Evolutionary conservation across 1,284 basidiomycete genomes (phyloP).

Genomic region (Trichosporon inkin): DNA sequence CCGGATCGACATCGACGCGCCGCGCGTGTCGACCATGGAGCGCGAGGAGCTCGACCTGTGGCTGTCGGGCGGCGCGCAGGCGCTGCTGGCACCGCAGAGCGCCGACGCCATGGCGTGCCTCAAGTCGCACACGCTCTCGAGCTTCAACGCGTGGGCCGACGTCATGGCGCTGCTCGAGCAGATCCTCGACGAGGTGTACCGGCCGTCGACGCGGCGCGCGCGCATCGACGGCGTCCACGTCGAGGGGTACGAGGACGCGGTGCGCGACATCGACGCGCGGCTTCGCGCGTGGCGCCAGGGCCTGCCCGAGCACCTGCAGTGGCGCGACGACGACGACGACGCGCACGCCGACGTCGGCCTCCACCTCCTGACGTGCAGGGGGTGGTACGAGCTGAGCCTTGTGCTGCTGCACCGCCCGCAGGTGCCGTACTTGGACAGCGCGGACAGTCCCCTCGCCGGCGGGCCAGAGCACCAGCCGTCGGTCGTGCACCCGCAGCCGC

Average conservation of each 20-base stretch:
- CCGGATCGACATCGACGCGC: constrained; percentile 19
- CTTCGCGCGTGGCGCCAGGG: constrained; percentile 17
- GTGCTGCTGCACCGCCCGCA: constrained; percentile 23
- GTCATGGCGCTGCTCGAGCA: constrained; percentile 21
- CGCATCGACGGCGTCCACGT: constrained; percentile 21
- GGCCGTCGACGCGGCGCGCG: constrained; percentile 21
- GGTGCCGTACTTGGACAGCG: constrained; percentile 20
- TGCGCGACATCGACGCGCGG: constrained; percentile 19
- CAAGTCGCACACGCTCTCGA: constrained; percentile 19
- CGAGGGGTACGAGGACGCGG: constrained; percentile 23
- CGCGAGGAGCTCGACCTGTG: constrained; percentile 25
- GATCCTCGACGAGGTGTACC: constrained; percentile 23
- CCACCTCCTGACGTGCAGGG: constrained; percentile 19
- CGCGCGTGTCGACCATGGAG: constrained; percentile 19
- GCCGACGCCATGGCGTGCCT: constrained; percentile 18
- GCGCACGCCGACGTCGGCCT: constrained; percentile 17
- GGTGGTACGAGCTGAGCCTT: constrained; percentile 22
- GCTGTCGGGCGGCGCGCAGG: constrained; percentile 17
- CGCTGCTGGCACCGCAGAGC: constrained; percentile 8
- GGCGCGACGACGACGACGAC: constrained; percentile 17
- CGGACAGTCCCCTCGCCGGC: constrained; percentile 1
- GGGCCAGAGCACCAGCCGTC: not conserved
- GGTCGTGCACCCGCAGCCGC: not conserved
- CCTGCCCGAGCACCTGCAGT: constrained; percentile 21
- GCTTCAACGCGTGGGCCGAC: constrained; percentile 23